Evolutionary conservation across 2,329 filamentous ascomycete species (phyloP).

Genomic region (Cytospora leucostoma): DNA sequence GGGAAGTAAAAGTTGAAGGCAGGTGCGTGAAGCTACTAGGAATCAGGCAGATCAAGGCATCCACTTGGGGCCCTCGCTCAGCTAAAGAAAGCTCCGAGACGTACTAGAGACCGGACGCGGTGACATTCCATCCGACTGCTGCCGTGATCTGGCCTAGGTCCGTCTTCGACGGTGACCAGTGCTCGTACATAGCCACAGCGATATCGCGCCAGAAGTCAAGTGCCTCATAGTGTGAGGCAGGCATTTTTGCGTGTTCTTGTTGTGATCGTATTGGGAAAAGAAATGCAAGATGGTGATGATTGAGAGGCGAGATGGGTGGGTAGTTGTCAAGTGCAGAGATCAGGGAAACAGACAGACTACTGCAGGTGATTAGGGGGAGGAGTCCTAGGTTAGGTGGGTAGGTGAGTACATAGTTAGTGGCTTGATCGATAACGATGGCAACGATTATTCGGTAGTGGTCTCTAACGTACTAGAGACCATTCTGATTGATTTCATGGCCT

Average conservation of each 20-base stretch:
- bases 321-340: neutral
- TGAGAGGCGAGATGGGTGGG: neutral
- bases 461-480: neutral
- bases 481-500: neutral
- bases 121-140: constrained; percentile 35
- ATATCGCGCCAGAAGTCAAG: constrained; percentile 46
- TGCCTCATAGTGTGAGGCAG: constrained; percentile 41
- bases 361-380: neutral
- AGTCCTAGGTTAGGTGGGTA: neutral
- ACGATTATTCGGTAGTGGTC: no score
- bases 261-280: neutral
- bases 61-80: neutral
- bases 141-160: constrained; percentile 32
- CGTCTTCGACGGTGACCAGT: constrained; percentile 36
- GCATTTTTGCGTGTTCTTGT: neutral
- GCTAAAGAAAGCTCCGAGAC: neutral
- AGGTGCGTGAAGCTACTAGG: neutral
- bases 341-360: neutral
- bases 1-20: neutral
- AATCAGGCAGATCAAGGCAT: neutral
- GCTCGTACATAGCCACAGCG: constrained; percentile 43
- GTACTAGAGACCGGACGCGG: constrained; percentile 31
- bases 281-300: no score
- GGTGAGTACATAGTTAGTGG: neutral
- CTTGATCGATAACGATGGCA: neutral